Percentiles rank a stretch among this genome's conserved stretches.
Evolutionary conservation across 2,329 filamentous ascomycete species (phyloP).

Genomic region (Monosporascus sp.): DNA sequence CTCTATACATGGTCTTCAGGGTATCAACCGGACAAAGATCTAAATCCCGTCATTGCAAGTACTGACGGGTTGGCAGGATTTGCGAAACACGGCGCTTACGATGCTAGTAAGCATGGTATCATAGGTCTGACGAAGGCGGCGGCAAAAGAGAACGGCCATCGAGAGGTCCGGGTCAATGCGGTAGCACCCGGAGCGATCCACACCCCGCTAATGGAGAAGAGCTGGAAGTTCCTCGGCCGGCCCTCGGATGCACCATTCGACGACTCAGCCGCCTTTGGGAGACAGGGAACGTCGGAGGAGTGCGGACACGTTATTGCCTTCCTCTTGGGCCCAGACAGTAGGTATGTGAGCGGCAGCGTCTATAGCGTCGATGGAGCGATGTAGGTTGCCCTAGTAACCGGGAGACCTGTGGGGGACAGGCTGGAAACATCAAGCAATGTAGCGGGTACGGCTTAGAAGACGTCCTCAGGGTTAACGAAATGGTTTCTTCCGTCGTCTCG

Average conservation of each 20-base stretch:
- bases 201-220: slow-evolving; percentile 43
- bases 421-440: not conserved
- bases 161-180: slow-evolving; percentile 41
- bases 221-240: slow-evolving; percentile 30
- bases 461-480: slow-evolving; percentile 74
- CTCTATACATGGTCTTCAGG: slow-evolving; percentile 45
- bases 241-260: slow-evolving; percentile 34
- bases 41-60: slow-evolving; percentile 1
- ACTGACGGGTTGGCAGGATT: slow-evolving; percentile 29
- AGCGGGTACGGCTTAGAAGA: slow-evolving; percentile 54
- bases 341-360: slow-evolving; percentile 39
- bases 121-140: slow-evolving; percentile 31
- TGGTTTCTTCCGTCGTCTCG: slow-evolving; percentile 75
- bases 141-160: slow-evolving; percentile 33
- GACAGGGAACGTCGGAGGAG: slow-evolving; percentile 42
- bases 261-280: slow-evolving; percentile 35
- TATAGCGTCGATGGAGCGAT: slow-evolving; percentile 41
- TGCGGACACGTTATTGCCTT: slow-evolving; percentile 41
- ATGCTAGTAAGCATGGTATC: slow-evolving; percentile 32
- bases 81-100: slow-evolving; percentile 32
- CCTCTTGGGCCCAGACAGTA: slow-evolving; percentile 40
- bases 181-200: slow-evolving; percentile 44
- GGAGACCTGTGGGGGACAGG: not conserved
- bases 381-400: slow-evolving; percentile 11
- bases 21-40: slow-evolving; percentile 27